Evolutionary conservation across 306 rosid genomes (phyloP).

Genomic region (Medicago ruthenica): DNA sequence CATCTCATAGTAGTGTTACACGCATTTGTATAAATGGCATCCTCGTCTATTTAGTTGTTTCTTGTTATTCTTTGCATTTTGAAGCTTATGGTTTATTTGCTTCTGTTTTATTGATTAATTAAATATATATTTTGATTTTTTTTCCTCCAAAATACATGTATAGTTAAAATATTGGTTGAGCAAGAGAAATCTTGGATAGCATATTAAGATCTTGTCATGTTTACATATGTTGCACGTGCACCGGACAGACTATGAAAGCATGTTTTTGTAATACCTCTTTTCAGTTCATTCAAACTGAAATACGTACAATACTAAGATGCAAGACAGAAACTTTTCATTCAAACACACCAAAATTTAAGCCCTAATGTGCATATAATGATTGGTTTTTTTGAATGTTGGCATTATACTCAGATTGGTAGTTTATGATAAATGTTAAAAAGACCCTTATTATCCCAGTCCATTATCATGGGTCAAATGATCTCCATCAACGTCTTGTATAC

Average conservation of each 20-base stretch:
- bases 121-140: neutral
- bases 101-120: slow-evolving; percentile 27
- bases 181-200: slow-evolving; percentile 11
- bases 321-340: slow-evolving; percentile 9
- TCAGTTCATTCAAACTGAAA: neutral
- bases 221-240: neutral
- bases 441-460: slow-evolving; percentile 21
- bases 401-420: slow-evolving; percentile 29
- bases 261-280: slow-evolving; percentile 6
- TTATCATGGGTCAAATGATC: slow-evolving; percentile 23
- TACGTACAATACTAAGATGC: neutral
- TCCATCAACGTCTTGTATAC: slow-evolving; percentile 4
- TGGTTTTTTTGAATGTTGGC: slow-evolving; percentile 1
- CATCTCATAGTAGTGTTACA: neutral
- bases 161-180: slow-evolving; percentile 13
- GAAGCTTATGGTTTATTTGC: slow-evolving; percentile 19
- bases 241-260: slow-evolving; percentile 3
- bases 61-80: slow-evolving; percentile 12
- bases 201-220: neutral
- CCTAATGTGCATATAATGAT: neutral
- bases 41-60: slow-evolving; percentile 3
- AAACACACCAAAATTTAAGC: slow-evolving; percentile 19
- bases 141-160: slow-evolving; percentile 26
- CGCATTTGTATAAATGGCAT: neutral
- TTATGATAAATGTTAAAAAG: slow-evolving; percentile 19